Percentiles rank a stretch among this genome's conserved stretches.
Conservation (phyloP, 2,329 filamentous ascomycete genomes). For the Exophiala lecanii-corni region DNA sequence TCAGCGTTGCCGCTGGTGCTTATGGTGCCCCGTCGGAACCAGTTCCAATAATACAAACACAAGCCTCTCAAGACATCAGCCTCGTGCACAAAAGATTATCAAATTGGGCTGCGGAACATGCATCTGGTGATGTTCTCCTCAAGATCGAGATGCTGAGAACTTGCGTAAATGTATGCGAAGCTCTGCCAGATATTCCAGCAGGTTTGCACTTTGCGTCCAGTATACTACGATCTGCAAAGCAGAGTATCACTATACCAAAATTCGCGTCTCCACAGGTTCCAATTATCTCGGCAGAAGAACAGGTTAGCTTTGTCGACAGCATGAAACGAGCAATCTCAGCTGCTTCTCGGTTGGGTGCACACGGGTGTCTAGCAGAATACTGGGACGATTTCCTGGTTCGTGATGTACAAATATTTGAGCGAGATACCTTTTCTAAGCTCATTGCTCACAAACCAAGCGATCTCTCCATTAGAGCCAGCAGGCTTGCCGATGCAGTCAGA, state of each 20-base stretch:
- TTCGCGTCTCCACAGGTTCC: constrained; percentile 30
- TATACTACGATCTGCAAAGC: constrained; percentile 69
- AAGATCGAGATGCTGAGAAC: constrained; percentile 83
- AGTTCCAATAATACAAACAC: constrained; percentile 3
- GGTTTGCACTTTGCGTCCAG: constrained; percentile 85
- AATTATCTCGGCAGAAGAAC: constrained; percentile 62
- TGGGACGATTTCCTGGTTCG: constrained; percentile 96
- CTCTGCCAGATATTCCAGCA: constrained; percentile 83
- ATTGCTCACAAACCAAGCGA: constrained; percentile 58
- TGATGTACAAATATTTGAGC: constrained; percentile 64
- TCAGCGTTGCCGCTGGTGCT: constrained; percentile 37
- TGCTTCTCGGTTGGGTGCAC: constrained; percentile 68
- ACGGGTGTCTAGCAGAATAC: constrained; percentile 72
- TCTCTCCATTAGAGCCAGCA: constrained; percentile 33
- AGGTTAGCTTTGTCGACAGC: constrained; percentile 75
- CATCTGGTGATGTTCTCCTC: constrained; percentile 71
- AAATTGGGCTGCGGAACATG: constrained; percentile 27
- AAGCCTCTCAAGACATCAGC: constrained; percentile 8
- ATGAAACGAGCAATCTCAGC: constrained; percentile 78
- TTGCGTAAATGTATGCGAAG: constrained; percentile 93
- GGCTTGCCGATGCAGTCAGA: constrained; percentile 38
- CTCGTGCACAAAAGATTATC: constrained; percentile 9
- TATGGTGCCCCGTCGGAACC: constrained; percentile 36
- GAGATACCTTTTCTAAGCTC: constrained; percentile 56
- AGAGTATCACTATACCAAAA: constrained; percentile 68